Conservation (phyloP, 2,329 filamentous ascomycete genomes). For the Zymoseptoria tritici region DNA sequence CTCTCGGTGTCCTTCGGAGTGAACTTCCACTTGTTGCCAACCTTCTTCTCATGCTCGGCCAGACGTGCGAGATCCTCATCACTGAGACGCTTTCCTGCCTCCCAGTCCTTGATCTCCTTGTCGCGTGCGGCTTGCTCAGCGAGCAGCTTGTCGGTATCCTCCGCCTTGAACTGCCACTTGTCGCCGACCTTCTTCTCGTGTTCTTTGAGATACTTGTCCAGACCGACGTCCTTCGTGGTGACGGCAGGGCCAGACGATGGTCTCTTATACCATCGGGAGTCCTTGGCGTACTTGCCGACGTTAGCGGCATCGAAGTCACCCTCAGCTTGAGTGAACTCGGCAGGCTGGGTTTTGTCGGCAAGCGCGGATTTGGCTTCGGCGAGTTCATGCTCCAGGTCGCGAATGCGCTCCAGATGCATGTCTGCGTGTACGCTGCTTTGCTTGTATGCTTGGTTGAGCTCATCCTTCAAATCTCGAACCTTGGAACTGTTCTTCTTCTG, state of each 20-base stretch:
- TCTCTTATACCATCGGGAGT: conserved; percentile 33
- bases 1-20: neutral
- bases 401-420: conserved; percentile 15
- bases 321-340: conserved; percentile 26
- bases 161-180: conserved; percentile 2
- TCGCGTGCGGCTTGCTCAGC: neutral
- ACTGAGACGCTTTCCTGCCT: neutral
- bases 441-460: conserved; percentile 19
- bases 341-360: conserved; percentile 1
- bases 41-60: neutral
- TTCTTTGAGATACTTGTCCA: conserved; percentile 1
- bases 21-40: neutral
- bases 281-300: conserved; percentile 29
- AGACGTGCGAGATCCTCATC: neutral
- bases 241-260: conserved; percentile 11
- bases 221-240: neutral
- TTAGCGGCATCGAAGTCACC: conserved; percentile 31
- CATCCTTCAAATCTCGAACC: conserved; percentile 14
- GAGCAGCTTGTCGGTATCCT: conserved; percentile 1
- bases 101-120: conserved; percentile 1
- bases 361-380: conserved; percentile 8
- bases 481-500: conserved; percentile 18
- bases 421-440: conserved; percentile 18
- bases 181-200: neutral
- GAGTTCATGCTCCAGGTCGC: conserved; percentile 15